These are phyloP conservation scores for sunflower (Helianthus annuus) DNA, from an alignment of 129 eudicot genomes.

Conservation along the genomic window DNA sequence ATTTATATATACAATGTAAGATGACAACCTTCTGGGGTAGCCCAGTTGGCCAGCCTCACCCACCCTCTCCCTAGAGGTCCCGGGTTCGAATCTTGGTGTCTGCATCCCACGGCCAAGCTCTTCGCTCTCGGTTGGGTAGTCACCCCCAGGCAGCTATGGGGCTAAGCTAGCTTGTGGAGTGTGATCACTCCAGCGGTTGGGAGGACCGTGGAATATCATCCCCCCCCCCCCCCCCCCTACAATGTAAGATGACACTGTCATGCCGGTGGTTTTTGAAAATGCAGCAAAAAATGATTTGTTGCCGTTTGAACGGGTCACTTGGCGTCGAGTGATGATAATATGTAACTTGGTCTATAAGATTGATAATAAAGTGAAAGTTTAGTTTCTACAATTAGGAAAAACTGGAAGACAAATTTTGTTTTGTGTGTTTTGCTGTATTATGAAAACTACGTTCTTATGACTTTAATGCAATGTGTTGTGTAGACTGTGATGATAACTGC, in stretches of 20 bases:
- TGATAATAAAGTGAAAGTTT: not conserved
- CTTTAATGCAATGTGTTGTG: slow-evolving; percentile 24
- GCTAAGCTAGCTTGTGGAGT: no score
- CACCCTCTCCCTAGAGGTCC: no score
- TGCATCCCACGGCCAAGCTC: no score
- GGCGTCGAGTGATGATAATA: not conserved
- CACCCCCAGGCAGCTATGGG: no score
- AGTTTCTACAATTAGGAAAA: no score
- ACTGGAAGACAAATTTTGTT: not conserved
- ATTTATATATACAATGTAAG: not conserved
- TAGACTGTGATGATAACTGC: slow-evolving; percentile 89
- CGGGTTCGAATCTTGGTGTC: no score
- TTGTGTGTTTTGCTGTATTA: not conserved
- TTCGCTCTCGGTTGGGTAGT: no score
- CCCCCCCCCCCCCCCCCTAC: no score
- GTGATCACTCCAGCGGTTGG: no score
- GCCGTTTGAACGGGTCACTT: not conserved
- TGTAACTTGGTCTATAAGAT: not conserved
- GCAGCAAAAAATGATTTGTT: not conserved
- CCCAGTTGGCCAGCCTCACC: no score
- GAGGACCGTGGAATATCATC: no score
- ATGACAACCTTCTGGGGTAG: no score
- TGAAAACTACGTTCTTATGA: slow-evolving; percentile 1
- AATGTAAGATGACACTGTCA: not conserved
- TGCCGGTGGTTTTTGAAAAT: not conserved